Base-by-base conservation (phyloP, 257 asterid genomes). In the Catharanthus roseus region DNA sequence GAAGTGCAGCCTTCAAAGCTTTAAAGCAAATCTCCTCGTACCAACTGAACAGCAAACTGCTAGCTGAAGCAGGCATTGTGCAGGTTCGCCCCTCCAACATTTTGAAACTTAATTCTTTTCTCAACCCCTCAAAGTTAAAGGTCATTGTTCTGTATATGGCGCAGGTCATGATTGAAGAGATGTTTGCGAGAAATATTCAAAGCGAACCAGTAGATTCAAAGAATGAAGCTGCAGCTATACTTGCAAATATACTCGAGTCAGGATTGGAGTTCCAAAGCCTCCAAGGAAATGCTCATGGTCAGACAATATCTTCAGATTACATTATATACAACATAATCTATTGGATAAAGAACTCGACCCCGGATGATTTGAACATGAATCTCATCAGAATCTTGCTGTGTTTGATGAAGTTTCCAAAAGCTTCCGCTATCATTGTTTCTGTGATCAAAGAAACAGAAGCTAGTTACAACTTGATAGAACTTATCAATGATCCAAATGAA, bases 371-470 rank as follows among this genome's bases (percentile, higher is more conserved):
- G 77, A 89, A 84, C 74, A 67, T 87, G 63, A 82, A 79, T 82
- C 88, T 91, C 74, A 81, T 89, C 70, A 70, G 90, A 61, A 83
- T 87, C 61, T 65, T 90, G 63, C 77, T 71, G 28, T 80, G 86
- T 70, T 67, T 91, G 85, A 87, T 89, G 86, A 85, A 84, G 84
- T 81, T 72, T 55, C 77, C 84, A 39, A 85, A 82, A 74, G 80
- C 89, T 31, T 81, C 88, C 28, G 73, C 79, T 13, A 74, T 85
- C n/a, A 62, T 89, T 75, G 88, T 87, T 26, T 89, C 97, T 1
- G 90, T 85, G 77, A 77, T 89, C 36, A 87, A 91, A 77, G 92
- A 87, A 72, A 83, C 95, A 18, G 97, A 89, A 34, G 92, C 88
- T 23, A 81, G 91, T 74, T 82, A 82, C 78, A 81, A 73, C 63